These are phyloP conservation scores for Rhizophagus sp. DNA, from an alignment of 192 early-diverging fungal species.

Conservation along the genomic window DNA sequence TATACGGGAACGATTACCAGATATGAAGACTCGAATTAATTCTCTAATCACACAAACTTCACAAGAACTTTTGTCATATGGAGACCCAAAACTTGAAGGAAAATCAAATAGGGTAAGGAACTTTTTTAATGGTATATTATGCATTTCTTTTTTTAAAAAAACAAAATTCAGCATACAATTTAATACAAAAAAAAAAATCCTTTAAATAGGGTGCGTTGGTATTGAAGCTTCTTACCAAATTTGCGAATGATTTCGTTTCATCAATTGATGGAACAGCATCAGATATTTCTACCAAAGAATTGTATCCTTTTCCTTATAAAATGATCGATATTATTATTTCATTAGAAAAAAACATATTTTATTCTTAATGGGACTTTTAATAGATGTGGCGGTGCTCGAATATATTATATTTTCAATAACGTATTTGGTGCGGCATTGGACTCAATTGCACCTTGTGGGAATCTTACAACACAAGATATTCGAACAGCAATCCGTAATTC, in stretches of 20 bases:
- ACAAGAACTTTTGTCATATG: constrained; percentile 71
- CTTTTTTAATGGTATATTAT: background rate
- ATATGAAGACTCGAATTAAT: constrained; percentile 74
- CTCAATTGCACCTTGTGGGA: constrained; percentile 70
- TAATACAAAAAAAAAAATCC: background rate
- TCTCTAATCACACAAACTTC: constrained; percentile 76
- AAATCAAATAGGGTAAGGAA: constrained; percentile 47
- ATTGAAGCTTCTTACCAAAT: constrained; percentile 71
- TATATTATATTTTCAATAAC: constrained; percentile 83
- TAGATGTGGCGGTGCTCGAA: constrained; percentile 75
- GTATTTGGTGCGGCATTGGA: constrained; percentile 75
- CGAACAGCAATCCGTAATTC: constrained; percentile 84
- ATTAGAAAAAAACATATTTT: background rate
- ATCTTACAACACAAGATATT: constrained; percentile 72
- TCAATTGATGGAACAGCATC: constrained; percentile 75
- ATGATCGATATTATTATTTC: background rate
- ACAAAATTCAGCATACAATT: background rate
- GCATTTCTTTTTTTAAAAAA: background rate
- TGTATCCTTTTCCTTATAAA: constrained; percentile 38
- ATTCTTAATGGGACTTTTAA: background rate
- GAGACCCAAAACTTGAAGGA: constrained; percentile 54
- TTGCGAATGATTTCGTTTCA: constrained; percentile 73
- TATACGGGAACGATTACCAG: constrained; percentile 77
- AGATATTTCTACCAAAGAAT: constrained; percentile 74
- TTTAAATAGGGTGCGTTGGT: constrained; percentile 54